Evolutionary conservation across 371 early-diverging fungal species (phyloP).

Genomic region (Actinomortierella wolfii): DNA sequence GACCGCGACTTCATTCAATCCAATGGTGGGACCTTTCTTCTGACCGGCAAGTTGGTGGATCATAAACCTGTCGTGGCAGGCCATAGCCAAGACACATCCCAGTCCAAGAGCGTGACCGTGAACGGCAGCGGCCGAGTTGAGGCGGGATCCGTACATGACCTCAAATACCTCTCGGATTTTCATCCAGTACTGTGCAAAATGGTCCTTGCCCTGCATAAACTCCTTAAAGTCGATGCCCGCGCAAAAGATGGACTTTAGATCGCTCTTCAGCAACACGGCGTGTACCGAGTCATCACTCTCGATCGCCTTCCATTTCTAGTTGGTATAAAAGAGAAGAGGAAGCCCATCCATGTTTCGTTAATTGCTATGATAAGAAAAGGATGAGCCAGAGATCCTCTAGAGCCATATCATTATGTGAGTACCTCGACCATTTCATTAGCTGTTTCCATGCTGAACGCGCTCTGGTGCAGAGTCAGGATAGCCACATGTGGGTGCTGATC

Average conservation of each 20-base stretch:
- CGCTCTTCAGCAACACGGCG: conserved; percentile 38
- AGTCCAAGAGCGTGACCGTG: conserved; percentile 44
- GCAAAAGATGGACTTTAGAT: conserved; percentile 44
- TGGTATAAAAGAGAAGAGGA: too few relatives aligned
- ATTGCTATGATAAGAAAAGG: too few relatives aligned
- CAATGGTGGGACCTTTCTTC: conserved; percentile 21
- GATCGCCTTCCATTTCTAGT: conserved; percentile 43
- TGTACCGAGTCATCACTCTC: conserved; percentile 37
- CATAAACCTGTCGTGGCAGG: conserved; percentile 46
- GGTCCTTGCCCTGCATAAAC: conserved; percentile 31
- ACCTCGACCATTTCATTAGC: conserved; percentile 33
- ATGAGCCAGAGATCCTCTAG: neutral
- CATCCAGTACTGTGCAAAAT: conserved; percentile 33
- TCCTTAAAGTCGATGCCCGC: conserved; percentile 44
- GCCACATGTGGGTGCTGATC: conserved; percentile 24
- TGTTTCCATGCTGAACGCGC: conserved; percentile 39
- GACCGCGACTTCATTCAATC: conserved; percentile 39
- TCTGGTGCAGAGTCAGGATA: conserved; percentile 33
- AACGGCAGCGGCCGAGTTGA: conserved; percentile 43
- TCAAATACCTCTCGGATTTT: conserved; percentile 39
- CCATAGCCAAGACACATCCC: conserved; percentile 43
- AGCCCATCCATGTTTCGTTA: too few relatives aligned
- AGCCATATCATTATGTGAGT: neutral
- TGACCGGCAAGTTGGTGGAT: conserved; percentile 10
- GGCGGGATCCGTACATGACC: conserved; percentile 33